Conservation (phyloP, 257 asterid species). For the Jasminum sambac region DNA sequence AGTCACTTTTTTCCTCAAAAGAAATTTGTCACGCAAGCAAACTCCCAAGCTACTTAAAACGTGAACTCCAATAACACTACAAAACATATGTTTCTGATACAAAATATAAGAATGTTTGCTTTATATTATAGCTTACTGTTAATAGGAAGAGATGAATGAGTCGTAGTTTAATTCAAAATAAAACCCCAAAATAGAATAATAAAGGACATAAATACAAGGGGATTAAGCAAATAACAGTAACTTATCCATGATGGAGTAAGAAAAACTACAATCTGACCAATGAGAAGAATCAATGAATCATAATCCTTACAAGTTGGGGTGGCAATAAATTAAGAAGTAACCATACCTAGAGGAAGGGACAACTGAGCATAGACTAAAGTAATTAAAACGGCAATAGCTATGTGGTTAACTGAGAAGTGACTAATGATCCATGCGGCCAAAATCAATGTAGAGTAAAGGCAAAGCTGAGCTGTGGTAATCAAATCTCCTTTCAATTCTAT, state of each 20-base stretch:
- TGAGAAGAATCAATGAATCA: neutral
- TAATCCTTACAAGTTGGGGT: neutral
- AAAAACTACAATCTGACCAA: neutral
- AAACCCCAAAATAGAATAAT: neutral
- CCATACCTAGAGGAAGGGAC: neutral
- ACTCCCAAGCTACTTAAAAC: conserved; percentile 7
- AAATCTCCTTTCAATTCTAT: neutral
- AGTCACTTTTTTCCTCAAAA: neutral
- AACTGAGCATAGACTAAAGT: neutral
- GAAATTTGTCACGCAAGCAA: too few relatives aligned
- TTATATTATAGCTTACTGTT: neutral
- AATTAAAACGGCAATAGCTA: neutral
- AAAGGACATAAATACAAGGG: conserved; percentile 3
- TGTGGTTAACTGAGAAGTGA: neutral
- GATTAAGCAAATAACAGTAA: conserved; percentile 1
- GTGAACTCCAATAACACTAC: neutral
- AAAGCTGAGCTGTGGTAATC: neutral
- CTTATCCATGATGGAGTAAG: conserved; percentile 9
- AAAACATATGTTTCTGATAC: conserved; percentile 7
- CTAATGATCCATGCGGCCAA: neutral
- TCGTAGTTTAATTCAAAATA: conserved; percentile 2
- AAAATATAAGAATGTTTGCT: neutral
- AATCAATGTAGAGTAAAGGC: conserved; percentile 14
- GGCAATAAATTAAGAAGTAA: neutral
- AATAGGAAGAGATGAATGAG: neutral